Evolutionary conservation across 495 filamentous ascomycete genomes (phyloP), one percentile per base, ranked within the genome.

Genomic region (Xylaria longipes): DNA sequence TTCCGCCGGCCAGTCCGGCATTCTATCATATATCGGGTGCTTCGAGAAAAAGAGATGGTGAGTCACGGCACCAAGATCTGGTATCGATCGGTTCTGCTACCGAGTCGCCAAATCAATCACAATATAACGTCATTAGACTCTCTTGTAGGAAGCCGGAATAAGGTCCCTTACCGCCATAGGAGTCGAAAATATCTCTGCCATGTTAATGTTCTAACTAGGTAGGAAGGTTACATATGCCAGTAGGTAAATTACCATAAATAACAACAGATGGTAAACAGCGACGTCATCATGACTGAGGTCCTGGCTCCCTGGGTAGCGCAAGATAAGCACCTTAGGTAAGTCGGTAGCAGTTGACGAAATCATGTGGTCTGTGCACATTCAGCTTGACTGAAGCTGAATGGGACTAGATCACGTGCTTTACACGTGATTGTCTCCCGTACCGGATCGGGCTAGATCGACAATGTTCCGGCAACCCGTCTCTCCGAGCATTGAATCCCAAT

Each of bases 381-480:
- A 22, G 6, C 46, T 25, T 25, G 46, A 3, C 8, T 2, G 2
- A 50, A 50, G n/a, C n/a, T 11, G n/a, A 9, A 50, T 3, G 1
- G 41, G 5, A 12, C 6, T 3, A 62, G 8, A n/a, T 78, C 76
- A 78, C 74, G 74, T 76, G 74, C 0, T 3, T 2, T 1, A 5
- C 70, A 72, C 65, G 70, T 72, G 70, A 33, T 17, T 15, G 22
- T n/a, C 14, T 6, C 9, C 61, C 54, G 60, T 69, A 11, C 75
- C 73, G 5, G 39, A 79, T 70, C 15, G 50, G 73, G 75, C 39
- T 74, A 74, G 58, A 46, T 29, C 27, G 58, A 25, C 41, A 68
- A 65, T 83, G 48, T 80, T 71, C 82, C 82, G 74, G 74, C 73
- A 79, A 76, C 76, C 79, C 79, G 81, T 76, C 80, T 79, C 78